phyloP scores from a whole-genome alignment of 305 asterid genomes.

The Fraxinus nigra region DNA sequence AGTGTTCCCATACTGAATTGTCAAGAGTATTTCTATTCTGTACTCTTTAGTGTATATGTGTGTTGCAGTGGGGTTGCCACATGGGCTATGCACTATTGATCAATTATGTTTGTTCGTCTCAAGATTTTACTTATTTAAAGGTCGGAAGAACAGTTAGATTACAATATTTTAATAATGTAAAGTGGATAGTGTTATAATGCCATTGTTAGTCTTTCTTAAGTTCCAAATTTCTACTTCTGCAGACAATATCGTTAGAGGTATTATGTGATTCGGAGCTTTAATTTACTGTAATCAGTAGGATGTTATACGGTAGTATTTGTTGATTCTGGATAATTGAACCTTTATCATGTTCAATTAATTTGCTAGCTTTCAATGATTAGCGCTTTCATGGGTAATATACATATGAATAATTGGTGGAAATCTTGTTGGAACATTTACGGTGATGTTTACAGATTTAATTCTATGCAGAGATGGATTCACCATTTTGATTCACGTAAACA shows the following conservation, averaged over 20 bases:
- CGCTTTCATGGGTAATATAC: neutral
- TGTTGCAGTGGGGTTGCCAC: neutral
- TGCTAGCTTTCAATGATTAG: neutral
- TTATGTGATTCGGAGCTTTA: neutral
- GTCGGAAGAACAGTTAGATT: neutral
- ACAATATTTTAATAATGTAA: neutral
- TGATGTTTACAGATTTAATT: constrained; percentile 15
- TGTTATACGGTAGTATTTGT: neutral
- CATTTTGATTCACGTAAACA: constrained; percentile 65
- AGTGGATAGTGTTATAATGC: neutral
- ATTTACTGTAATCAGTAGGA: neutral
- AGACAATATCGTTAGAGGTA: neutral
- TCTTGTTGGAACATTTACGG: constrained; percentile 4
- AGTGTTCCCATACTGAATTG: neutral
- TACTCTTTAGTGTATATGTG: neutral
- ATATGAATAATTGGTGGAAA: neutral
- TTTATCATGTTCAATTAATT: neutral
- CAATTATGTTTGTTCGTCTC: neutral
- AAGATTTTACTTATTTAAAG: neutral
- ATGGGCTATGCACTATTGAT: neutral
- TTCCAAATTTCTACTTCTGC: neutral
- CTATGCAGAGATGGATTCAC: constrained; percentile 67
- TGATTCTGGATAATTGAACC: neutral
- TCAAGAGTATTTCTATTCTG: neutral
- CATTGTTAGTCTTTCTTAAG: neutral